phyloP scores from a whole-genome alignment of 2,329 filamentous ascomycete species.

The Fusarium nygamai region DNA sequence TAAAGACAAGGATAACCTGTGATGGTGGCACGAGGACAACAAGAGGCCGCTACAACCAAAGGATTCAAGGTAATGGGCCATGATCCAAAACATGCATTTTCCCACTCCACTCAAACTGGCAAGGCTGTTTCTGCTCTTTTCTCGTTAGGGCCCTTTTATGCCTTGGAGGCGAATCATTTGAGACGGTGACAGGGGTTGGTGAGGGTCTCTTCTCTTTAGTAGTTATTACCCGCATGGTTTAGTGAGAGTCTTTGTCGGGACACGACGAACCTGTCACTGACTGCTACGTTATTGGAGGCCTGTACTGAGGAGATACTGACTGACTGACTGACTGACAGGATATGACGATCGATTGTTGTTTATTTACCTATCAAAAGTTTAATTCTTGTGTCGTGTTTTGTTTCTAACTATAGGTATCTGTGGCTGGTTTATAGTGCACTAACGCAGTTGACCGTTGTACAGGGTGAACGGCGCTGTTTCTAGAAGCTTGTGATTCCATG shows the following conservation, averaged over 20 bases:
- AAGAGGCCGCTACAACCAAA: constrained; percentile 21
- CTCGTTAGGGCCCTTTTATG: constrained; percentile 16
- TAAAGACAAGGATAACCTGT: constrained; percentile 20
- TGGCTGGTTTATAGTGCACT: constrained; percentile 2
- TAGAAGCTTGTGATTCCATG: constrained; percentile 20
- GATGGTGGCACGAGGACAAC: constrained; percentile 33
- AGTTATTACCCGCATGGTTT: constrained; percentile 17
- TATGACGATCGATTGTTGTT: constrained; percentile 17
- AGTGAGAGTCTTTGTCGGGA: constrained; percentile 8
- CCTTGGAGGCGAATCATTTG: constrained; percentile 30
- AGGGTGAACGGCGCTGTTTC: constrained; percentile 1
- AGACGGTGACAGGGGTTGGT: constrained; percentile 18
- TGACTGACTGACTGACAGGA: neutral
- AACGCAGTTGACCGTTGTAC: constrained; percentile 11
- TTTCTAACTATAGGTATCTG: neutral
- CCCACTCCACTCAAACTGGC: constrained; percentile 7
- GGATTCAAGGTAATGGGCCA: constrained; percentile 23
- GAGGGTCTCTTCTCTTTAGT: neutral
- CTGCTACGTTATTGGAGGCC: constrained; percentile 3
- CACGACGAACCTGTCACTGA: neutral
- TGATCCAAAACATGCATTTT: constrained; percentile 27
- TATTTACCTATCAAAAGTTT: neutral
- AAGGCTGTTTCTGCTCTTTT: constrained; percentile 28
- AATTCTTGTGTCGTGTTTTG: neutral
- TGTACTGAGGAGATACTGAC: neutral